phyloP scores from a whole-genome alignment of 495 filamentous ascomycete species.

The Letharia lupina region DNA sequence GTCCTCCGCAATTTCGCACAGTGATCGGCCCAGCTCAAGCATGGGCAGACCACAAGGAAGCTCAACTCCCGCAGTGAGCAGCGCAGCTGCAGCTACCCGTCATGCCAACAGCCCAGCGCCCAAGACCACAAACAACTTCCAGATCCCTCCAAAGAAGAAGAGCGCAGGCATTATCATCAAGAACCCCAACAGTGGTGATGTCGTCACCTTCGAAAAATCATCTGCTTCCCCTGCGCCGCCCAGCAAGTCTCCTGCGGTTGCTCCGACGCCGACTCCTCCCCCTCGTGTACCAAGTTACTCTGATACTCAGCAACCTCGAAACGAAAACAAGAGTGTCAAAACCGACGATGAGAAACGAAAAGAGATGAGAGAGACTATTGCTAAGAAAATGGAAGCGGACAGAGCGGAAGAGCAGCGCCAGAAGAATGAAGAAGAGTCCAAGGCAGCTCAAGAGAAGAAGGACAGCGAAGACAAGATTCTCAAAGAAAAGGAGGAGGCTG shows the following conservation, averaged over 20 bases:
- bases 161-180: constrained; percentile 68
- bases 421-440: constrained; percentile 43
- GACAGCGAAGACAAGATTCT: constrained; percentile 39
- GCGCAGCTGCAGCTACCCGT: constrained; percentile 44
- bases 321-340: constrained; percentile 53
- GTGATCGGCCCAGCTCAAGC: constrained; percentile 71
- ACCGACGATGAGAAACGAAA: constrained; percentile 63
- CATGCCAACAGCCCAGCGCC: constrained; percentile 46
- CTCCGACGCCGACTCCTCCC: constrained; percentile 55
- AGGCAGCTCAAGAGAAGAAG: constrained; percentile 40
- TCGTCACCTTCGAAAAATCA: constrained; percentile 51
- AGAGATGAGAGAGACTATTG: constrained; percentile 59
- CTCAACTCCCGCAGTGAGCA: constrained; percentile 49
- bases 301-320: constrained; percentile 45
- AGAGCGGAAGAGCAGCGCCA: constrained; percentile 45
- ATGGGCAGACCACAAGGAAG: constrained; percentile 56
- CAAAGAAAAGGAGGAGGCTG: constrained; percentile 35
- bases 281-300: constrained; percentile 44
- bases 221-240: constrained; percentile 47
- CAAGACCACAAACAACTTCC: constrained; percentile 37
- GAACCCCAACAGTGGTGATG: constrained; percentile 59
- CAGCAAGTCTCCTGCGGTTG: constrained; percentile 47
- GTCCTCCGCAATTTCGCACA: constrained; percentile 65
- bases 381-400: constrained; percentile 50
- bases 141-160: constrained; percentile 52